Conservation (phyloP, 345 rosid species). For the Jatropha curcas region DNA sequence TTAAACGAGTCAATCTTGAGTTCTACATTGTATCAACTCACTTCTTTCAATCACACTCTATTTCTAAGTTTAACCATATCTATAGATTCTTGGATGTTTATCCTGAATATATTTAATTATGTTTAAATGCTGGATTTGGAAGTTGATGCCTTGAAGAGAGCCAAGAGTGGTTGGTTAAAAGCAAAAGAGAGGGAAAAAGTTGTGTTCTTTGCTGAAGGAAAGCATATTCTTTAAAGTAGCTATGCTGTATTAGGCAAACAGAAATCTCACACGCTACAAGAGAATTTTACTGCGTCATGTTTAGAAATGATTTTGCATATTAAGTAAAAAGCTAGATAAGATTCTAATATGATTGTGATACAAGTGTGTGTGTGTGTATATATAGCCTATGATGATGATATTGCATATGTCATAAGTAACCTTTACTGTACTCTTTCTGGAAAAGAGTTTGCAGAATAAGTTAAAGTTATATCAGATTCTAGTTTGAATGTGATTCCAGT, state of each 20-base stretch:
- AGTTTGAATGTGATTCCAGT: slow-evolving; percentile 7
- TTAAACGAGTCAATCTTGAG: too few species aligned
- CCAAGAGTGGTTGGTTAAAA: background rate
- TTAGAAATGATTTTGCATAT: slow-evolving; percentile 20
- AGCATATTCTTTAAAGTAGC: slow-evolving; percentile 18
- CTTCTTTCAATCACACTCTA: too few species aligned
- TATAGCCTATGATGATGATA: background rate
- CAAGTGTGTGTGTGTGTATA: too few species aligned
- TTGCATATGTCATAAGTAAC: background rate
- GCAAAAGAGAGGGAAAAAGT: background rate
- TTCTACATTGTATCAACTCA: too few species aligned
- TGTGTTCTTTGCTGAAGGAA: slow-evolving; percentile 6
- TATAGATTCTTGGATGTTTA: too few species aligned
- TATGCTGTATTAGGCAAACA: background rate
- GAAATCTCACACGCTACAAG: background rate
- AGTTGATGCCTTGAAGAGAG: slow-evolving; percentile 3
- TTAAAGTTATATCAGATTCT: slow-evolving; percentile 10
- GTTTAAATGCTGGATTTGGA: background rate
- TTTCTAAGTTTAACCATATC: too few species aligned
- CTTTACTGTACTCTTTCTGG: background rate
- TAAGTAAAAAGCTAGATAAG: slow-evolving; percentile 13
- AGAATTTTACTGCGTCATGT: background rate
- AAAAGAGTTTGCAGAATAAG: slow-evolving; percentile 6
- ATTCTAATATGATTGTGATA: slow-evolving; percentile 26
- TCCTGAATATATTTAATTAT: background rate